Evolutionary conservation across 2,329 filamentous ascomycete species (phyloP).

Genomic region (Paecilomyces niveus): DNA sequence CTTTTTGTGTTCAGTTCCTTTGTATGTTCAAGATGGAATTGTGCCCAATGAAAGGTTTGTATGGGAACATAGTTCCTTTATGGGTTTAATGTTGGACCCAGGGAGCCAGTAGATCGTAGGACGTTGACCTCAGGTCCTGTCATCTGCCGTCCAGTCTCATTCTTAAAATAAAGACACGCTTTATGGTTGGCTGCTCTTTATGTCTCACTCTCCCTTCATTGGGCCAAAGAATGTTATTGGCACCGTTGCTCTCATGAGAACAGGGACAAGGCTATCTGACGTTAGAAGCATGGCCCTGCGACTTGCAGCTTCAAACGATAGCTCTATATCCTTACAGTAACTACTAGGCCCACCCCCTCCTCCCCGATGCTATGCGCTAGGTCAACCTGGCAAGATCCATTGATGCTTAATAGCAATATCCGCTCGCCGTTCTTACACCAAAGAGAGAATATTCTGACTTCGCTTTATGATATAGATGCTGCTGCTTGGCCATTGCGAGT

Average conservation of each 20-base stretch:
- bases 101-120: not conserved
- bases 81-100: not conserved
- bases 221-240: not conserved
- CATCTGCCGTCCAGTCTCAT: not conserved
- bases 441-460: not conserved
- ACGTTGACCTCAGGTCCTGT: not conserved
- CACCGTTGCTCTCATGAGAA: not conserved
- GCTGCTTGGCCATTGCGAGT: not conserved
- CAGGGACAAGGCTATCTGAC: not conserved
- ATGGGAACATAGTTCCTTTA: not conserved
- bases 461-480: not conserved
- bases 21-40: not conserved
- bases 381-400: not conserved
- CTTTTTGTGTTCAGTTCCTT: not conserved
- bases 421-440: not conserved
- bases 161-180: not conserved
- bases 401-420: not conserved
- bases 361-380: not conserved
- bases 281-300: not conserved
- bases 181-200: not conserved
- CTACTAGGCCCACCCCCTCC: not conserved
- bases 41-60: not conserved
- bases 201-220: not conserved
- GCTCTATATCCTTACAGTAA: not conserved
- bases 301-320: not conserved